phyloP scores from a whole-genome alignment of 345 rosid genomes.

The Ailanthus altissimus region DNA sequence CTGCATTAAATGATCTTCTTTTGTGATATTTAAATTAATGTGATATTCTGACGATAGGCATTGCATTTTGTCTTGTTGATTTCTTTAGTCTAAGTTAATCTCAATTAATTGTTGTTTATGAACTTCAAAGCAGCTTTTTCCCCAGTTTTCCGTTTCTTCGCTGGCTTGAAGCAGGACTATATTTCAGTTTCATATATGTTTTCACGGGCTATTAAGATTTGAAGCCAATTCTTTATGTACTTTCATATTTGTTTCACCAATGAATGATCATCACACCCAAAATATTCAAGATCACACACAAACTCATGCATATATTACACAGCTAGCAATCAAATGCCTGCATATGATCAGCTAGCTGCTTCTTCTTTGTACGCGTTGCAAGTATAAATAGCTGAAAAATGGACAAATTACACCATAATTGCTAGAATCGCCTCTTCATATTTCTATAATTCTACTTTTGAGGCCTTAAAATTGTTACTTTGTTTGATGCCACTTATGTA shows the following conservation, averaged over 20 bases:
- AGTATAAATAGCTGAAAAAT: background rate
- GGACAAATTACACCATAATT: too few relatives aligned
- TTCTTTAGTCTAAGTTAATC: constrained; percentile 19
- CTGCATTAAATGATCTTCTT: constrained; percentile 16
- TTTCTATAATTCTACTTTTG: background rate
- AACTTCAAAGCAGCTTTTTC: constrained; percentile 36
- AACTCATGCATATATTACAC: background rate
- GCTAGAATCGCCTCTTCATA: background rate
- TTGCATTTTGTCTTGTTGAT: constrained; percentile 37
- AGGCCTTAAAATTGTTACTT: background rate
- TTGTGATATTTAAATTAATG: background rate
- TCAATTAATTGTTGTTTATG: constrained; percentile 33
- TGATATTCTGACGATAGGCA: constrained; percentile 14
- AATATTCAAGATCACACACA: constrained; percentile 17
- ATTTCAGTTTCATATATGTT: constrained; percentile 11
- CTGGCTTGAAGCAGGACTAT: constrained; percentile 23
- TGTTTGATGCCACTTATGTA: background rate
- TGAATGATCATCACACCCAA: constrained; percentile 28
- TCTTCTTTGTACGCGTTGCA: background rate
- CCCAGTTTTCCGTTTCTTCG: constrained; percentile 42
- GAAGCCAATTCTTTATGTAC: background rate
- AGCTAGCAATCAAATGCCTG: background rate
- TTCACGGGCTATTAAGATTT: constrained; percentile 26
- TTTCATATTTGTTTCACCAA: constrained; percentile 21
- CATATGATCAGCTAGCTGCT: background rate